Conservation (phyloP, 2,329 filamentous ascomycete genomes). For the Epichloe sylvatica region DNA sequence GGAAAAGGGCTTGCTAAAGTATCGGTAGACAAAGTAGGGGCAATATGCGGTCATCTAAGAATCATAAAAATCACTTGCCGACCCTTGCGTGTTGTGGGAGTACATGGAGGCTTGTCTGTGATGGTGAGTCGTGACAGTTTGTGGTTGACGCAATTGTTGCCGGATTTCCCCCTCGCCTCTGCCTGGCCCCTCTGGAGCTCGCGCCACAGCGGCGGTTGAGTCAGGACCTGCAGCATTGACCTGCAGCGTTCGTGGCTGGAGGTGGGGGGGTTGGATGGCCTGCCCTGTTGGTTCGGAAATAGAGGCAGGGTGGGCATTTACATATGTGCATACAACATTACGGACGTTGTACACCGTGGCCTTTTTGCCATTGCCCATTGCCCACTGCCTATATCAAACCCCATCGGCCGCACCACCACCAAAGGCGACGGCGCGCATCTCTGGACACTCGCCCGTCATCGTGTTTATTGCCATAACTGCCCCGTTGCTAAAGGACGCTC, state of each 20-base stretch:
- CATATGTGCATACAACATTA: too few species aligned
- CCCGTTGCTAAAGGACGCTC: not conserved
- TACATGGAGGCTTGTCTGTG: not conserved
- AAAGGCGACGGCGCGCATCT: not conserved
- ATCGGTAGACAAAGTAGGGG: not conserved
- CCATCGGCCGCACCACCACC: not conserved
- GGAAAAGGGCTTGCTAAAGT: not conserved
- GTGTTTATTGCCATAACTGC: not conserved
- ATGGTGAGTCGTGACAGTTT: not conserved
- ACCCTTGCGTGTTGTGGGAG: not conserved
- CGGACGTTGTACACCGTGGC: slow-evolving; percentile 14
- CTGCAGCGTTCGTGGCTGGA: not conserved
- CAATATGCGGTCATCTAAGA: too few species aligned
- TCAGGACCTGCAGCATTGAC: not conserved
- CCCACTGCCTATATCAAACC: not conserved
- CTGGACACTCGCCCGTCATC: not conserved
- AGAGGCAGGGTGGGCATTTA: not conserved
- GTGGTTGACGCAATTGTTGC: too few species aligned
- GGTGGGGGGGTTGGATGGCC: too few species aligned
- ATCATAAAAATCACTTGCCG: not conserved
- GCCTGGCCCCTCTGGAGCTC: not conserved
- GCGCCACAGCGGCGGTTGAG: not conserved
- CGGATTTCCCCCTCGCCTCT: too few species aligned
- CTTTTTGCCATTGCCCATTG: slow-evolving; percentile 10
- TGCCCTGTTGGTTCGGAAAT: not conserved